phyloP scores from a whole-genome alignment of 2,329 filamentous ascomycete species.

The Trichoderma afroharzianum region DNA sequence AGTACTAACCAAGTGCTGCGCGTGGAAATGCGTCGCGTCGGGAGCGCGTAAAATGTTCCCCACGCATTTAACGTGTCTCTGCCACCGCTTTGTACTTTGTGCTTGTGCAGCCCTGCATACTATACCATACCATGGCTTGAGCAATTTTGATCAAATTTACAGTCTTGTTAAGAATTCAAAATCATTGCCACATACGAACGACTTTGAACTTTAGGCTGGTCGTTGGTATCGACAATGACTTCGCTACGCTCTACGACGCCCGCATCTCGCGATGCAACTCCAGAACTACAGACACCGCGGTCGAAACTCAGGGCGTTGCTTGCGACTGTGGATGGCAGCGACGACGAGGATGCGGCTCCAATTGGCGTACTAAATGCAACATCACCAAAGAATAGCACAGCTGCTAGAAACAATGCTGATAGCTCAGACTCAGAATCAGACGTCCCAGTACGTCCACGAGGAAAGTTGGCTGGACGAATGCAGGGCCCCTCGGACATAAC shows the following conservation, averaged over 20 bases:
- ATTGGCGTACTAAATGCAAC: constrained; percentile 17
- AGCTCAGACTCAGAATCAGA: constrained; percentile 44
- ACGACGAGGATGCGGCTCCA: constrained; percentile 39
- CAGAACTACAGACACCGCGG: constrained; percentile 46
- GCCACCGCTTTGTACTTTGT: neutral
- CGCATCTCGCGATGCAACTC: constrained; percentile 37
- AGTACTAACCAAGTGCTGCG: constrained; percentile 20
- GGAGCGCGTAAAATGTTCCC: constrained; percentile 30
- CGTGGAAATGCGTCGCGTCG: constrained; percentile 26
- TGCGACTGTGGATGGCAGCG: constrained; percentile 47
- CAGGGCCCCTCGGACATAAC: constrained; percentile 35
- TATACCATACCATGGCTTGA: neutral
- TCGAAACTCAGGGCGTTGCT: constrained; percentile 55
- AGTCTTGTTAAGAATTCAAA: neutral
- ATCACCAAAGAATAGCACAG: neutral
- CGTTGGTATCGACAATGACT: constrained; percentile 40
- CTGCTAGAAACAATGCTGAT: constrained; percentile 30
- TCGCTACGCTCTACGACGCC: constrained; percentile 46
- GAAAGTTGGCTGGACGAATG: constrained; percentile 63
- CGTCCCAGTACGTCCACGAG: constrained; percentile 49
- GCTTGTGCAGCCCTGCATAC: neutral
- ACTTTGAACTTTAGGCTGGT: neutral
- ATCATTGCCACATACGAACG: neutral
- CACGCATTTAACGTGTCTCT: constrained; percentile 23
- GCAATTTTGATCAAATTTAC: neutral